These are phyloP conservation scores for Microbotryum lychnidis-dioicae DNA, from an alignment of 1,284 basidiomycete species.

Conservation along the genomic window DNA sequence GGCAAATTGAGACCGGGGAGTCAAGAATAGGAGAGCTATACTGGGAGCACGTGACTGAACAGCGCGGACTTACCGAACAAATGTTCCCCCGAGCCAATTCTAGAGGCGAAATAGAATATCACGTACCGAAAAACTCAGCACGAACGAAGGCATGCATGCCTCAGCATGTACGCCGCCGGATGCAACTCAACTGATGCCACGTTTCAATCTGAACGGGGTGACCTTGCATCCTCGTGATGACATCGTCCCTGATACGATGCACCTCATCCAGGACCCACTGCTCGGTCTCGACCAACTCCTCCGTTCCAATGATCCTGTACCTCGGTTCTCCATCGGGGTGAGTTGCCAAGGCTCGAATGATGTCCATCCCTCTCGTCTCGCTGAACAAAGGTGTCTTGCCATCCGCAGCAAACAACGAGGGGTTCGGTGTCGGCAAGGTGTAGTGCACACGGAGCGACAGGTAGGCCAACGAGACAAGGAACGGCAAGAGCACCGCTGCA, in stretches of 20 bases:
- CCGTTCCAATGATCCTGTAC: conserved; percentile 83
- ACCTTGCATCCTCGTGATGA: conserved; percentile 44
- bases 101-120: not conserved
- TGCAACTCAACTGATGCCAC: conserved; percentile 78
- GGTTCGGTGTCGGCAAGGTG: conserved; percentile 14
- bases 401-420: not conserved
- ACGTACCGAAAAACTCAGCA: conserved; percentile 34
- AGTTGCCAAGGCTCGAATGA: conserved; percentile 21
- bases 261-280: conserved; percentile 69
- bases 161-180: conserved; percentile 46
- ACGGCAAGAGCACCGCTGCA: conserved; percentile 10
- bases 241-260: conserved; percentile 50
- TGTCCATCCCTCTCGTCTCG: conserved; percentile 20
- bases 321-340: conserved; percentile 39
- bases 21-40: not conserved
- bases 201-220: conserved; percentile 70
- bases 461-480: conserved; percentile 7
- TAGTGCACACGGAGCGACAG: conserved; percentile 21
- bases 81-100: not conserved
- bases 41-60: not conserved
- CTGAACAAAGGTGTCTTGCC: conserved; percentile 12
- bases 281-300: conserved; percentile 78
- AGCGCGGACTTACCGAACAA: not conserved
- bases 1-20: conserved; percentile 3
- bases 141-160: not conserved